Base-by-base conservation (phyloP, 1,139 yeast genomes). In the Yamadazyma friedrichii region DNA sequence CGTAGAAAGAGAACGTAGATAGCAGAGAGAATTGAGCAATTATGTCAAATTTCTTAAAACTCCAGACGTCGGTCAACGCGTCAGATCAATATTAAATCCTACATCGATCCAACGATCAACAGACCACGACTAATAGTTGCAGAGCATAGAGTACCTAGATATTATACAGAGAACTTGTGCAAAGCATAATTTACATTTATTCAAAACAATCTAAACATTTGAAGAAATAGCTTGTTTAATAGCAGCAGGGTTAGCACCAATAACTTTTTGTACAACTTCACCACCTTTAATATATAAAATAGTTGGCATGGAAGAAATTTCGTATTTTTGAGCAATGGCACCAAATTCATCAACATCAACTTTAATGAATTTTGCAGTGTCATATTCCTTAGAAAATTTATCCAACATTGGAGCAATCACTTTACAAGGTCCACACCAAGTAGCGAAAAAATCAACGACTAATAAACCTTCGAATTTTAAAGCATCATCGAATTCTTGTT, bases 401-500 rank as follows among this genome's bases (percentile, higher is more conserved):
- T 84, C 88, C 53, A 88, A 67, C 51, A 81, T 64, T 45, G 96
- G 96, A 27, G 91, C 79, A 63, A 88, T 82, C 57, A 86, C 86
- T 64, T 84, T 85, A 70, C 96, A 88, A 33, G 96, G 96, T 42
- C 93, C 95, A 68, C 96, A 88, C 96, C 96, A 88, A 39, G 84
- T 78, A 40, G 96, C 96, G 58, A 77, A 84, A 63, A 87, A 88
- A 63, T 88, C 96, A 47, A 88, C 84, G 30, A 87, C 94, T 51
- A 87, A 80, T 62, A 84, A 66, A 46, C 84, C 77, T 49, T 70
- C 67, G 59, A 72, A 62, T 42, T 67, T 52, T 54, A 84, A 72
- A 50, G 81, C 84, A 44, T 72, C 67, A 40, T 76, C 65, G 73
- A 86, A 87, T 61, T 86, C 88, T 48, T 75, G 74, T 44, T 51